Base-by-base conservation (phyloP, 2,329 filamentous ascomycete species). In the Exophiala sp. region DNA sequence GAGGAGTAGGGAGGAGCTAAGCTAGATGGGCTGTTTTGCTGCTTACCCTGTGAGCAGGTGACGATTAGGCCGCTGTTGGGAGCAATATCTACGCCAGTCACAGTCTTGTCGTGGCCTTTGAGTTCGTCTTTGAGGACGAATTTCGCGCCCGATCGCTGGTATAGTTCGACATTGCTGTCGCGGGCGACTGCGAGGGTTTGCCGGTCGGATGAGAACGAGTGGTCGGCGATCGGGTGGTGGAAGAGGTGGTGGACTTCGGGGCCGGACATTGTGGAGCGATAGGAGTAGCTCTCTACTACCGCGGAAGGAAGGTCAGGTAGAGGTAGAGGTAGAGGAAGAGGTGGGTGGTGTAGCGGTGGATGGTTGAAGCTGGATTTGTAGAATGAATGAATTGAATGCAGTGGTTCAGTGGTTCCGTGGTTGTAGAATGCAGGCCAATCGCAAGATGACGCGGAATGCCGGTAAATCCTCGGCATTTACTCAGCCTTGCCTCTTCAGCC, bases 261-360 rank as follows among this genome's bases (percentile, higher is more conserved):
- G 53, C 84, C 69, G 48, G 87, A 77, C 91, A 97, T 97, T 53
- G 46, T 77, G 68, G 37, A 50, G 73, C 76, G 83, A 86, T 88
- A 93, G 88, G 88, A 94, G 88, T 75, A 87, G 81, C 88, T 95
- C 93, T 97, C 93, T 85, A 97, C 93, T 96, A 93, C 79, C 86
- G 80, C 75, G 38, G n/a, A 9, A 8, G 9, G 21, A 41, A 13
- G 16, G 32, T 22, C 16, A 42, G 21, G 32, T 29, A 16, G 8
- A 19, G 24, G 46, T 22, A 24, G 27, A 19, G 18, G 46, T 39
- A 4, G 10, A n/a, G n/a, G n/a, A n/a, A n/a, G n/a, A n/a, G n/a
- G n/a, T n/a, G n/a, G n/a, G n/a, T n/a, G n/a, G n/a, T n/a, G n/a
- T n/a, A n/a, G n/a, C n/a, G 32, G 34, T 7, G 4, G 3, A 39